These are phyloP conservation scores for Ciborinia camelliae DNA, from an alignment of 2,329 filamentous ascomycete species.

Conservation along the genomic window DNA sequence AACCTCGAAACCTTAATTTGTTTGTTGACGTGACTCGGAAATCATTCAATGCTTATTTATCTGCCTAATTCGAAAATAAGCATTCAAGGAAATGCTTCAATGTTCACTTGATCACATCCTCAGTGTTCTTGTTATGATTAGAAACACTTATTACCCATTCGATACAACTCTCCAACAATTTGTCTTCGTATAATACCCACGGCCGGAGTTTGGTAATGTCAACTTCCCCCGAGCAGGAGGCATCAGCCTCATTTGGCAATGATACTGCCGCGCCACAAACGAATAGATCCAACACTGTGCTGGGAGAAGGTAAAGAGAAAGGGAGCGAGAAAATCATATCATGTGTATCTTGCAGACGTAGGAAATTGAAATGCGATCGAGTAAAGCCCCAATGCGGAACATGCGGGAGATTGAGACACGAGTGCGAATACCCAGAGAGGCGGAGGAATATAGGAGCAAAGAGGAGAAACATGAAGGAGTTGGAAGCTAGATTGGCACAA, in stretches of 20 bases:
- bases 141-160: too few relatives aligned
- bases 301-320: background rate
- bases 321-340: constrained; percentile 59
- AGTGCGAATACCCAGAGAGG: constrained; percentile 86
- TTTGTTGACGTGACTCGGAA: background rate
- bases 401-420: constrained; percentile 68
- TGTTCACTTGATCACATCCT: background rate
- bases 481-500: constrained; percentile 85
- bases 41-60: background rate
- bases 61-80: background rate
- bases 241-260: background rate
- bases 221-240: constrained; percentile 6
- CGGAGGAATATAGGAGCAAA: constrained; percentile 85
- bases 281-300: background rate
- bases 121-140: background rate
- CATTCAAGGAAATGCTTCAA: background rate
- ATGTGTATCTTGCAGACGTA: constrained; percentile 76
- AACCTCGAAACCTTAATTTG: background rate
- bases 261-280: background rate
- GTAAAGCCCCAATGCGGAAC: constrained; percentile 74
- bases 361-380: constrained; percentile 87
- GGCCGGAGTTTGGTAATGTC: background rate
- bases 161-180: background rate
- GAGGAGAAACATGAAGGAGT: constrained; percentile 82
- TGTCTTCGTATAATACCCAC: background rate